These are phyloP conservation scores for Fomes fomentarius DNA, from an alignment of 1,284 basidiomycete species.

Conservation along the genomic window DNA sequence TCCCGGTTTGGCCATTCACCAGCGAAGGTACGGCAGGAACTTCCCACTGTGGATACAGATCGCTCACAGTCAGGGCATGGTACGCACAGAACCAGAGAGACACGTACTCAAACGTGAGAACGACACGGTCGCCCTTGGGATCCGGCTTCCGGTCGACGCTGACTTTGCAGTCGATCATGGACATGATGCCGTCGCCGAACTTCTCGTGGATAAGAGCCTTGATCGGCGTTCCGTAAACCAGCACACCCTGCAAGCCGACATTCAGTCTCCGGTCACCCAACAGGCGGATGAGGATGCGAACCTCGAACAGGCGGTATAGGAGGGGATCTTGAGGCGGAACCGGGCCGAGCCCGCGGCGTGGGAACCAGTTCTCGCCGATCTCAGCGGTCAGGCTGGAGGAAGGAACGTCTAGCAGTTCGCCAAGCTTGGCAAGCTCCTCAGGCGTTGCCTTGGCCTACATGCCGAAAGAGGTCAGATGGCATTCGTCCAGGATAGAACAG, in stretches of 20 bases:
- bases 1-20: constrained; percentile 40
- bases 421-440: constrained; percentile 61
- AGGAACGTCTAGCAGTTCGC: constrained; percentile 53
- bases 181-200: constrained; percentile 94
- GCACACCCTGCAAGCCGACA: constrained; percentile 50
- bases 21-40: constrained; percentile 72
- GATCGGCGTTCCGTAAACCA: constrained; percentile 83
- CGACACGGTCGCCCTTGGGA: constrained; percentile 82
- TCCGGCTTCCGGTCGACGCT: constrained; percentile 75
- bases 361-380: constrained; percentile 72
- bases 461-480: neutral
- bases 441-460: constrained; percentile 67
- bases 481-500: neutral
- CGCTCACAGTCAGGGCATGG: neutral
- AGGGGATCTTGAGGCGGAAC: constrained; percentile 81
- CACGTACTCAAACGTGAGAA: constrained; percentile 83
- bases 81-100: constrained; percentile 2
- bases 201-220: constrained; percentile 90
- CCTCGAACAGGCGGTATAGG: constrained; percentile 86
- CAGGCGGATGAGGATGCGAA: constrained; percentile 29
- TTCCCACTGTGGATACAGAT: constrained; percentile 54
- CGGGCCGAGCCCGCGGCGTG: constrained; percentile 69
- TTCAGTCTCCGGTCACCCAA: neutral
- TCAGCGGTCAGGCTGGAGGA: constrained; percentile 43
- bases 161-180: constrained; percentile 86